phyloP scores from a whole-genome alignment of 352 stramenopile genomes.

The Pythium brassicae region DNA sequence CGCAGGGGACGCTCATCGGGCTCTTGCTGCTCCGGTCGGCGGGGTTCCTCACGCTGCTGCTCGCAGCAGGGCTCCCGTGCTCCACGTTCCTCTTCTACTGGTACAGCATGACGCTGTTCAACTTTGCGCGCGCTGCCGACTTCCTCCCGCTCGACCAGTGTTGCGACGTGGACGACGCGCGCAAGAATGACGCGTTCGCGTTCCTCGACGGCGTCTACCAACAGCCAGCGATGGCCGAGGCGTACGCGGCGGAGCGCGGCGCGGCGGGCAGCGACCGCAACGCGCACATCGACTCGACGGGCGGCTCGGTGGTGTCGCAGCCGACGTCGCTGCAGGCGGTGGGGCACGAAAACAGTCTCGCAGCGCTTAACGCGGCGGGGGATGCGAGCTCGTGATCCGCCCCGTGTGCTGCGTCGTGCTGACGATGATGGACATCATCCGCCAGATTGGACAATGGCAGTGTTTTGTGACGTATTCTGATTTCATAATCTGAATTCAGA shows the following conservation, averaged over 20 bases:
- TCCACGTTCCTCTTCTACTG: conserved; percentile 61
- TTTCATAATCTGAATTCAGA: no score
- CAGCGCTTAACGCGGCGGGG: conserved; percentile 36
- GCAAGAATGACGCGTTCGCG: conserved; percentile 44
- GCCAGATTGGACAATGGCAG: no score
- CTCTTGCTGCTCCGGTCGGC: conserved; percentile 64
- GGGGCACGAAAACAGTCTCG: conserved; percentile 29
- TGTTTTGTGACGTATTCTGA: no score
- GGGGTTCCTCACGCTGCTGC: conserved; percentile 34
- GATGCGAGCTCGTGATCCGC: conserved; percentile 36
- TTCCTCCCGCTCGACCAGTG: conserved; percentile 62
- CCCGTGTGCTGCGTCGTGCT: no score
- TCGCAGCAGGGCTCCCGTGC: conserved; percentile 38
- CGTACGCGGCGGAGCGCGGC: conserved; percentile 7
- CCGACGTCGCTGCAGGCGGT: conserved; percentile 21
- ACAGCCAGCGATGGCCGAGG: conserved; percentile 54
- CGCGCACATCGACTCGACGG: conserved; percentile 16
- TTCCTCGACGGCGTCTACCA: conserved; percentile 69
- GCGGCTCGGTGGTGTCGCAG: conserved; percentile 25
- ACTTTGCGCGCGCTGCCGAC: conserved; percentile 39
- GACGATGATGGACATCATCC: no score
- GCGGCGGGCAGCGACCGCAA: conserved; percentile 5
- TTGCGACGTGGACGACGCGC: conserved; percentile 54
- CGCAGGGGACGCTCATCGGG: conserved; percentile 59
- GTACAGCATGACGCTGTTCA: conserved; percentile 51